phyloP scores from a whole-genome alignment of 495 filamentous ascomycete species.

The Clavariopsis aquatica region DNA sequence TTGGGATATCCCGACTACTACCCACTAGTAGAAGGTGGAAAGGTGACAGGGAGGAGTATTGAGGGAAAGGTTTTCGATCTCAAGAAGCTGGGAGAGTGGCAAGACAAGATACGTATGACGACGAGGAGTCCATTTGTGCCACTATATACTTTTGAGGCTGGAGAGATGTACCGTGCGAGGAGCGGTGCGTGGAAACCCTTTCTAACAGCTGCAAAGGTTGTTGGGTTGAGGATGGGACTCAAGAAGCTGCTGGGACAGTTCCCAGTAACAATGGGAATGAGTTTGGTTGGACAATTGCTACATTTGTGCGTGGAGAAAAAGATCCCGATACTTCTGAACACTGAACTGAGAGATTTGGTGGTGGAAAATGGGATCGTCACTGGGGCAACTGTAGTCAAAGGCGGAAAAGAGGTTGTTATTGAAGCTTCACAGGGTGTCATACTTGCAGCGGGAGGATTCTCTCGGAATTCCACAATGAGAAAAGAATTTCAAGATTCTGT shows the following conservation, averaged over 20 bases:
- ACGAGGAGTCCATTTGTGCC: not conserved
- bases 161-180: not conserved
- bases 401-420: slow-evolving; percentile 24
- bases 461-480: slow-evolving; percentile 13
- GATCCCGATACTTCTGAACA: not conserved
- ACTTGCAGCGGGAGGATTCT: slow-evolving; percentile 39
- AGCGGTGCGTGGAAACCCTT: not conserved
- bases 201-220: slow-evolving; percentile 3
- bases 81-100: slow-evolving; percentile 31
- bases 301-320: slow-evolving; percentile 3
- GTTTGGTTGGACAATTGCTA: slow-evolving; percentile 36
- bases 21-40: slow-evolving; percentile 9
- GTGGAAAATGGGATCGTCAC: not conserved
- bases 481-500: not conserved
- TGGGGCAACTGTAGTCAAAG: slow-evolving; percentile 14
- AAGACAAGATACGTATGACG: slow-evolving; percentile 7
- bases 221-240: not conserved
- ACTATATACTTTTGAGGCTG: slow-evolving; percentile 1
- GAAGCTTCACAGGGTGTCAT: slow-evolving; percentile 33
- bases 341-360: not conserved
- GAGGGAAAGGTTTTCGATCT: slow-evolving; percentile 33
- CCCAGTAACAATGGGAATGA: slow-evolving; percentile 3
- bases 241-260: not conserved
- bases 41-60: slow-evolving; percentile 27
- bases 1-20: slow-evolving; percentile 37